Conservation (phyloP, 371 early-diverging fungal species). For the Mucor indicus region DNA sequence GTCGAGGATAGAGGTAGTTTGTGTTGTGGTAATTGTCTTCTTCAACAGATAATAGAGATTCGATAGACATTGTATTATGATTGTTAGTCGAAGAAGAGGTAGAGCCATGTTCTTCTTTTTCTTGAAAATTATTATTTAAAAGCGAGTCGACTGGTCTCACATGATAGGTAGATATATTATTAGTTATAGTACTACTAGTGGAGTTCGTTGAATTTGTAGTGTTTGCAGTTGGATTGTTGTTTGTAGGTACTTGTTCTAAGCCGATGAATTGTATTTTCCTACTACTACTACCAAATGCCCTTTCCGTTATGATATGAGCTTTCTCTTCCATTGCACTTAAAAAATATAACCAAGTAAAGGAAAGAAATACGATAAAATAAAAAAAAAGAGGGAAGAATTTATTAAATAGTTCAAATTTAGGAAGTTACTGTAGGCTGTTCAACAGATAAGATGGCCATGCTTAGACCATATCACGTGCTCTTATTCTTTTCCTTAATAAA, state of each 20-base stretch:
- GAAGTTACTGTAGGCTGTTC: not conserved
- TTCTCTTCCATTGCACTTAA: constrained; percentile 17
- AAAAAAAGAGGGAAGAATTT: constrained; percentile 5
- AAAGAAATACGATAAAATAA: not conserved
- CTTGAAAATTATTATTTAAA: constrained; percentile 16
- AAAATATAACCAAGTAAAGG: not conserved
- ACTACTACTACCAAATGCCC: constrained; percentile 39
- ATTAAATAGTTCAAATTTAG: not conserved
- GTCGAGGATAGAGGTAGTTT: not conserved
- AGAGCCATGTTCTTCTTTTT: too few relatives aligned
- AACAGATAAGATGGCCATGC: too few relatives aligned
- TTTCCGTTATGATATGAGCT: constrained; percentile 39
- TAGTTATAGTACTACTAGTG: not conserved
- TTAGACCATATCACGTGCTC: too few relatives aligned
- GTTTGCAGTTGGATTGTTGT: constrained; percentile 8
- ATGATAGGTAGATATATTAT: too few relatives aligned
- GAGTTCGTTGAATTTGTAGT: not conserved
- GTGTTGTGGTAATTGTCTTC: not conserved
- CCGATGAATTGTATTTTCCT: constrained; percentile 41
- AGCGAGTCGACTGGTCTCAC: constrained; percentile 14
- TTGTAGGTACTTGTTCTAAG: constrained; percentile 4
- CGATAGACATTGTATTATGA: constrained; percentile 29
- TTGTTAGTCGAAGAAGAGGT: too few relatives aligned
- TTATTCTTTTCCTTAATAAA: too few relatives aligned
- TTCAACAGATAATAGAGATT: constrained; percentile 21